Percentiles rank a stretch among this genome's conserved stretches.
phyloP scores from a whole-genome alignment of 495 filamentous ascomycete species.

The Daldinia childiae region DNA sequence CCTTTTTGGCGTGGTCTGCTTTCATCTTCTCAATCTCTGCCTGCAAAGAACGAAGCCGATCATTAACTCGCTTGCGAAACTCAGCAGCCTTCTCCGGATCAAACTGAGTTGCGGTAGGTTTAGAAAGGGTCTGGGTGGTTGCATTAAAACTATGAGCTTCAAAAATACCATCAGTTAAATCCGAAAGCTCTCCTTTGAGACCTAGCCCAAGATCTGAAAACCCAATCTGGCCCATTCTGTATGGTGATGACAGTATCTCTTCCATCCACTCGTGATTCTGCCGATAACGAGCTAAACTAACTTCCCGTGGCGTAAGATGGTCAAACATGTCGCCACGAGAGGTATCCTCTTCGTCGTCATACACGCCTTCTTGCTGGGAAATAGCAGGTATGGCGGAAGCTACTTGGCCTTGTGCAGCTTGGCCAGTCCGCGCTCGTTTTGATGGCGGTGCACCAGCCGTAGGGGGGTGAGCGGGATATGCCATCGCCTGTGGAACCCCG shows the following conservation, averaged over 20 bases:
- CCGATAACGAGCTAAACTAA: conserved; percentile 82
- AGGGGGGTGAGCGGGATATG: conserved; percentile 59
- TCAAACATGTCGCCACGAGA: conserved; percentile 88
- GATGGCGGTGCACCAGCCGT: conserved; percentile 54
- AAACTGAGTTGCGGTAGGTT: conserved; percentile 67
- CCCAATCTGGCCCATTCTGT: conserved; percentile 81
- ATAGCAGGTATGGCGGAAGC: conserved; percentile 40
- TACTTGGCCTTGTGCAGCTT: conserved; percentile 41
- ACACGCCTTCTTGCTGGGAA: conserved; percentile 60
- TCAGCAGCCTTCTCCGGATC: conserved; percentile 74
- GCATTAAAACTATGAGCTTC: conserved; percentile 68
- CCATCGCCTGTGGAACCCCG: conserved; percentile 59
- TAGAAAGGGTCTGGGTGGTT: conserved; percentile 55
- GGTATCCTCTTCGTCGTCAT: conserved; percentile 90
- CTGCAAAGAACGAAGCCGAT: conserved; percentile 70
- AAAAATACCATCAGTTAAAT: conserved; percentile 80
- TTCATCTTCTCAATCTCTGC: conserved; percentile 86
- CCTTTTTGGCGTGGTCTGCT: conserved; percentile 73
- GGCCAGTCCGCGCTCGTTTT: conserved; percentile 54
- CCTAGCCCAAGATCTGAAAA: conserved; percentile 88
- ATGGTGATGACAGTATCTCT: conserved; percentile 90
- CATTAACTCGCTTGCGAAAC: conserved; percentile 76
- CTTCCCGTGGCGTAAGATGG: conserved; percentile 83
- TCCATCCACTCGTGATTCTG: conserved; percentile 99
- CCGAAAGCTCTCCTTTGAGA: conserved; percentile 82